A percentile compares a stretch with the other conserved stretches of the same genome.
Conservation (phyloP, 2,329 filamentous ascomycete genomes). For the Dothistroma septosporum region DNA sequence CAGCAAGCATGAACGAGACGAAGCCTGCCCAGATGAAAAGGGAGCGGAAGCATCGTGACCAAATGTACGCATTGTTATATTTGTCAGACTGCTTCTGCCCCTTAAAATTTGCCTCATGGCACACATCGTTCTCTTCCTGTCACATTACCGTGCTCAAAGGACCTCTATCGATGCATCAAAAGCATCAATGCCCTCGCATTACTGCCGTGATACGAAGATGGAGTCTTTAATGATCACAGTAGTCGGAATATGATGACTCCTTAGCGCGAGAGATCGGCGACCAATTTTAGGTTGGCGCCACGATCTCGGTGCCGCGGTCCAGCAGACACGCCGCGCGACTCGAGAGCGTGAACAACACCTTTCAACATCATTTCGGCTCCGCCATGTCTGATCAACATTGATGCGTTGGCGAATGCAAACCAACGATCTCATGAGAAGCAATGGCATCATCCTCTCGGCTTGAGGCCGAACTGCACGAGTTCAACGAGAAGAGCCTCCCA, state of each 20-base stretch:
- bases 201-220: neutral
- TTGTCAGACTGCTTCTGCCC: no score
- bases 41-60: no score
- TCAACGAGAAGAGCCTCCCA: neutral
- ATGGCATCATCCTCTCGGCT: conserved; percentile 1
- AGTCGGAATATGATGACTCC: neutral
- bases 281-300: neutral
- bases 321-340: neutral
- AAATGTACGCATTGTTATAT: no score
- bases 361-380: neutral
- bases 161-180: no score
- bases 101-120: no score
- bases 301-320: neutral
- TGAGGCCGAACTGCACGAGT: neutral
- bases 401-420: neutral
- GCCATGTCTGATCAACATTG: neutral
- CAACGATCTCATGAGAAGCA: neutral
- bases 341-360: neutral
- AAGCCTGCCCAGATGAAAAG: no score
- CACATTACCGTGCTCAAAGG: no score
- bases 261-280: neutral
- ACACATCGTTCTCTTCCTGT: no score
- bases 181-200: no score
- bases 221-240: neutral
- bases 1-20: no score